These are phyloP conservation scores for Globisporangium mamillatum DNA, from an alignment of 352 stramenopile species.

Conservation along the genomic window DNA sequence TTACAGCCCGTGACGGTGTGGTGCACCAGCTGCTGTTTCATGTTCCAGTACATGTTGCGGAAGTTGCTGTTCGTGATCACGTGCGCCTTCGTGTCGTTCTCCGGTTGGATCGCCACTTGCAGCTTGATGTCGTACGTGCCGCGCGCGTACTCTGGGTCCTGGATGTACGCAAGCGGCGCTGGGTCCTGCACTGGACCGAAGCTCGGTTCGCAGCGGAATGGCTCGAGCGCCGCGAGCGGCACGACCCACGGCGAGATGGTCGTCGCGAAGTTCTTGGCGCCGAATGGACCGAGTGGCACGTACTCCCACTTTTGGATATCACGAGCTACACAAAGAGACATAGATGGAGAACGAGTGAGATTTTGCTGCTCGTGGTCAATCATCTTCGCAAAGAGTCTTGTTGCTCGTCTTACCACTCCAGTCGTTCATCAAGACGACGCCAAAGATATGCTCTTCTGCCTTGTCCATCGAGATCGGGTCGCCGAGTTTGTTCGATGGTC, in stretches of 20 bases:
- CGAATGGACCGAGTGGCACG: conserved; percentile 96
- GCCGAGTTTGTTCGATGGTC: conserved; percentile 83
- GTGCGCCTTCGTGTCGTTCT: conserved; percentile 50
- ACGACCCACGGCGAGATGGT: conserved; percentile 97
- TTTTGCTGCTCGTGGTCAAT: not conserved
- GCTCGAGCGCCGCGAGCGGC: conserved; percentile 91
- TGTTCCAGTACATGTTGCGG: conserved; percentile 97
- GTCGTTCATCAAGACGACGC: conserved; percentile 97
- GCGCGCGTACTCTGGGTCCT: conserved; percentile 87
- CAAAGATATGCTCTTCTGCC: conserved; percentile 95
- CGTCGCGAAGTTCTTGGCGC: conserved; percentile 96
- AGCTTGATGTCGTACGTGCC: conserved; percentile 90
- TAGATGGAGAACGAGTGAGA: not conserved
- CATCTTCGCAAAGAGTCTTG: not conserved
- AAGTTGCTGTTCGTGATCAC: conserved; percentile 93
- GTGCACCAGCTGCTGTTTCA: conserved; percentile 96
- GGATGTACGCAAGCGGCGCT: conserved; percentile 91
- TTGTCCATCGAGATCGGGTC: conserved; percentile 88
- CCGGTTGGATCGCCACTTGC: conserved; percentile 60
- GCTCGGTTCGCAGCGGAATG: conserved; percentile 91
- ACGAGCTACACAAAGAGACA: conserved; percentile 33
- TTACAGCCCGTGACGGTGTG: conserved; percentile 97
- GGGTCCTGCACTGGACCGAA: conserved; percentile 87
- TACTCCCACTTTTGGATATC: conserved; percentile 98
- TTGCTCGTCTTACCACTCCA: conserved; percentile 85